Evolutionary conservation across 306 rosid genomes (phyloP).

Genomic region (Rosa rugosa): DNA sequence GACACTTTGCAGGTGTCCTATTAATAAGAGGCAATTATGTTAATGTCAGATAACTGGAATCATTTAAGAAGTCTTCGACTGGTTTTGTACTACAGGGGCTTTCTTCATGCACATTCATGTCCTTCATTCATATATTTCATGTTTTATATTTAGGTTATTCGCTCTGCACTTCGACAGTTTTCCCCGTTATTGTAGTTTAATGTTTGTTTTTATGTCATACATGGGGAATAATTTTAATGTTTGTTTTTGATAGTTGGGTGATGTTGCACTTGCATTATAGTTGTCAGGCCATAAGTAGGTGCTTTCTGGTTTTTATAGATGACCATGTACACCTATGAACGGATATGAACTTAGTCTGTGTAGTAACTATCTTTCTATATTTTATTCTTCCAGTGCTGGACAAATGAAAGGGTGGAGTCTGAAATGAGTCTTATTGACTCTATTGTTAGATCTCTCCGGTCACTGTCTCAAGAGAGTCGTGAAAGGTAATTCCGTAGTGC

Average conservation of each 20-base stretch:
- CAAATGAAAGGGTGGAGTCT: constrained; percentile 63
- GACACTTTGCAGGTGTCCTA: background rate
- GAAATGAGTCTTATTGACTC: constrained; percentile 76
- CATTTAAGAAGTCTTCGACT: background rate
- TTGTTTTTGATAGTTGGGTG: background rate
- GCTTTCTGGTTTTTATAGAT: background rate
- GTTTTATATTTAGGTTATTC: background rate
- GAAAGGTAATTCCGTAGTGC: constrained; percentile 52
- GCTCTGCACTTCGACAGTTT: background rate
- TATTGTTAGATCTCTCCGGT: constrained; percentile 71
- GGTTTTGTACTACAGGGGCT: background rate
- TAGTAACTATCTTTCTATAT: constrained; percentile 1
- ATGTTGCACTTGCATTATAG: background rate
- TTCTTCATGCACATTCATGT: background rate
- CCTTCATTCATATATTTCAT: background rate
- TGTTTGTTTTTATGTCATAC: background rate
- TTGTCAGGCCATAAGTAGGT: background rate
- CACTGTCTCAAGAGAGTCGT: constrained; percentile 88
- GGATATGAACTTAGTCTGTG: background rate
- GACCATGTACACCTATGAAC: background rate
- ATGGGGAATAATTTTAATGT: background rate
- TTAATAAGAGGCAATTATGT: background rate
- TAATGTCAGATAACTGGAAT: background rate
- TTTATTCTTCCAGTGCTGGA: constrained; percentile 59
- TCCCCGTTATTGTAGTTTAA: background rate